A percentile compares a stretch with the other conserved stretches of the same genome.
Evolutionary conservation across 176 grass and related monocot genomes (phyloP).

Genomic region (Triticum monococcum): DNA sequence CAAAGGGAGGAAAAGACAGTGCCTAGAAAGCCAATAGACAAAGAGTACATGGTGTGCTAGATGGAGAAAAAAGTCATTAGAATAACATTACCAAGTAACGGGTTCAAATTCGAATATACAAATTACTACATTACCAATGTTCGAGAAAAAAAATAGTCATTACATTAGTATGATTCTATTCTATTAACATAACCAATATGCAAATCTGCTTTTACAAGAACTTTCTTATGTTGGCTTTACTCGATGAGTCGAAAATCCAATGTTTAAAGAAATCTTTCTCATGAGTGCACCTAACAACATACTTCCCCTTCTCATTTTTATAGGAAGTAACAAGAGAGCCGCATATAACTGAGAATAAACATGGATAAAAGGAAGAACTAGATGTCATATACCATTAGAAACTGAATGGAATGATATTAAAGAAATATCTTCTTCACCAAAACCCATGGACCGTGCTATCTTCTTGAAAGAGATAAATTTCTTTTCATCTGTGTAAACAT

Average conservation of each 20-base stretch:
- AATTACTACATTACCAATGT: neutral
- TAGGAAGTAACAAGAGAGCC: neutral
- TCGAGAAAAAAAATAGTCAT: neutral
- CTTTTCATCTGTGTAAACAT: constrained; percentile 61
- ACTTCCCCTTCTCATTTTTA: neutral
- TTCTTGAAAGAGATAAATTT: constrained; percentile 93
- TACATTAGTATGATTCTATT: neutral
- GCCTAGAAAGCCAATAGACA: neutral
- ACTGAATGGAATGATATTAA: constrained; percentile 73
- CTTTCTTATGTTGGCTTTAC: neutral
- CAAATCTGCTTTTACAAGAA: neutral
- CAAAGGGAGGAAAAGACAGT: neutral
- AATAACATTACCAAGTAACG: neutral
- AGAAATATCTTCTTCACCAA: constrained; percentile 51
- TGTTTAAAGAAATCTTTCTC: neutral
- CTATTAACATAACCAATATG: neutral
- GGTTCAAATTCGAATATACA: neutral
- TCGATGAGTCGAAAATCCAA: neutral
- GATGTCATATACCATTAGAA: constrained; percentile 63
- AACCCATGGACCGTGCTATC: constrained; percentile 68
- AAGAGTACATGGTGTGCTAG: neutral
- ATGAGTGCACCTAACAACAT: neutral
- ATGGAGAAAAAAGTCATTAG: too few relatives aligned
- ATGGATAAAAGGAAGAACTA: constrained; percentile 19
- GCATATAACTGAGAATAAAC: neutral